Base-by-base conservation (phyloP, 169 alveolate species). In the Miamiensis avidus region DNA sequence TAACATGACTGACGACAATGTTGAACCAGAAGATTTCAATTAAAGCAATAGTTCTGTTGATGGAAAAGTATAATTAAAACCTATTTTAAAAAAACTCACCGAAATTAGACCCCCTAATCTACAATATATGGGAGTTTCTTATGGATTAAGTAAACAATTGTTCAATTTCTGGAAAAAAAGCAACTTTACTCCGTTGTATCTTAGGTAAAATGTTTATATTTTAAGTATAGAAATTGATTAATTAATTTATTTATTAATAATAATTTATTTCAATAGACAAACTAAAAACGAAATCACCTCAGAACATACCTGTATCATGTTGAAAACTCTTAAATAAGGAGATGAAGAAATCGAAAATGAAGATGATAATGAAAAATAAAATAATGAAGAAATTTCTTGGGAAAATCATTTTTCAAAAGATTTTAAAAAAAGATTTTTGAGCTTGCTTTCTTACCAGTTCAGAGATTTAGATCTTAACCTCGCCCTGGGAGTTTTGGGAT, bases 61-160 rank as follows among this genome's bases (percentile, higher is more conserved):
- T 26, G 82, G 91, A 34, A 87, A 89, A 86, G 92, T 91, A 65
- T 86, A 90, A 82, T 79, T 94, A 31, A 92, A 91, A 28, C 98
- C 97, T 90, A 95, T 88, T 89, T 96, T 88, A 81, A 94, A 91
- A 91, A 97, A 91, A 85, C 92, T 91, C 83, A 93, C 94, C 83
- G 98, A 95, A 84, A 89, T 91, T 74, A 90, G 92, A 81, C 96
- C 98, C 25, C 92, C 95, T 86, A 78, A 92, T 78, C 92, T 98
- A 75, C 99, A 99, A 88, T 99, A 98, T 95, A 86, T 99, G 34
- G 99, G 99, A 25, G 98, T 99, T 0, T 97, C 99, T 74, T 99
- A 98, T 93, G 99, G 99, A 15, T 88, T 99, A n/a, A 98, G 99
- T 30, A 93, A 95, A 75, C 95, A 93, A 74, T 92, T 99, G 31